Conservation (phyloP, 2,329 filamentous ascomycete species). For the Parastagonospora nodorum region DNA sequence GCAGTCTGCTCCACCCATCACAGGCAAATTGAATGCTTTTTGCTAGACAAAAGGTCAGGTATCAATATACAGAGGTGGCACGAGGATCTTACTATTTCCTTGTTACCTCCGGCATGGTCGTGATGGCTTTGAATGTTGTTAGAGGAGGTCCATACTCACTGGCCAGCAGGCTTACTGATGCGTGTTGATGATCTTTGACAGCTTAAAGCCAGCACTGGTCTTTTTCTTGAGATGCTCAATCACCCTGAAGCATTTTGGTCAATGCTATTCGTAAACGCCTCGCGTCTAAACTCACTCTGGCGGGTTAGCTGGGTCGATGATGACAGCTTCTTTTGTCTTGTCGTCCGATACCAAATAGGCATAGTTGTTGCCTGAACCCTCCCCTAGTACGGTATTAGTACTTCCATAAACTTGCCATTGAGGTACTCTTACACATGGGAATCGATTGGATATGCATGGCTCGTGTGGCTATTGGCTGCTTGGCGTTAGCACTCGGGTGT, state of each 20-base stretch:
- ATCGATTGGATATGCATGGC: constrained; percentile 87
- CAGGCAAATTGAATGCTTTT: constrained; percentile 67
- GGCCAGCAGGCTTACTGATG: constrained; percentile 73
- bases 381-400: constrained; percentile 60
- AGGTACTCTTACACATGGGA: constrained; percentile 73
- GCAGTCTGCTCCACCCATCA: constrained; percentile 90
- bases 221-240: constrained; percentile 72
- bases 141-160: neutral
- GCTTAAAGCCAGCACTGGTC: constrained; percentile 75
- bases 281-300: constrained; percentile 66
- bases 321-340: constrained; percentile 57
- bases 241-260: constrained; percentile 53
- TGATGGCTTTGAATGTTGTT: constrained; percentile 68
- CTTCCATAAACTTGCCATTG: constrained; percentile 5
- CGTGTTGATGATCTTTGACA: constrained; percentile 92
- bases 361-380: constrained; percentile 80
- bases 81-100: constrained; percentile 65
- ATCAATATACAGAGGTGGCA: neutral
- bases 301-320: constrained; percentile 81
- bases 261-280: neutral
- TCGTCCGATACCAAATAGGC: constrained; percentile 67
- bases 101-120: constrained; percentile 94
- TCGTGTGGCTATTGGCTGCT: constrained; percentile 46
- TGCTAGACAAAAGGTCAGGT: constrained; percentile 49
- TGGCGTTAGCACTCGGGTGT: constrained; percentile 20